These are phyloP conservation scores for Dothiorella sarmentorum DNA, from an alignment of 2,329 filamentous ascomycete genomes.

Conservation along the genomic window DNA sequence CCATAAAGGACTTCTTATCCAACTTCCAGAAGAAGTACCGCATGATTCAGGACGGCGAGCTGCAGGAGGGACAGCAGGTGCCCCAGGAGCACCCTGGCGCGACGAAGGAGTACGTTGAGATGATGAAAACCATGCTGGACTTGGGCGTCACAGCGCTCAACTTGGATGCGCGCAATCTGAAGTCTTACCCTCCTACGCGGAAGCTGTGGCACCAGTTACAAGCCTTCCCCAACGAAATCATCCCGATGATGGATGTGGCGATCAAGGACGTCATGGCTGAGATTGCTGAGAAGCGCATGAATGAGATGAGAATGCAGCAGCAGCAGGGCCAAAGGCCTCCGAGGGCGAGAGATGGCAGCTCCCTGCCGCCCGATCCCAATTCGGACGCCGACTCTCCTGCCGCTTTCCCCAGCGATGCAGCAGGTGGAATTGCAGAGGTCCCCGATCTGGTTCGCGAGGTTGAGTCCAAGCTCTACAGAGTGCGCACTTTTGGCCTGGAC, in stretches of 20 bases:
- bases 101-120: slow-evolving; percentile 77
- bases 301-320: slow-evolving; percentile 59
- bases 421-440: slow-evolving; percentile 49
- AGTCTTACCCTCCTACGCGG: slow-evolving; percentile 84
- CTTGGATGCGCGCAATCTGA: slow-evolving; percentile 82
- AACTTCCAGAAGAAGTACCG: slow-evolving; percentile 94
- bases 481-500: slow-evolving; percentile 85
- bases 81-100: slow-evolving; percentile 66
- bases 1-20: slow-evolving; percentile 87
- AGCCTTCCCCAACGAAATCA: slow-evolving; percentile 91
- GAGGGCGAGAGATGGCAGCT: slow-evolving; percentile 58
- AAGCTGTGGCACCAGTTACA: slow-evolving; percentile 96
- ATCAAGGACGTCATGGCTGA: slow-evolving; percentile 93
- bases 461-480: slow-evolving; percentile 74
- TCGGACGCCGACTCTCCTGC: slow-evolving; percentile 61
- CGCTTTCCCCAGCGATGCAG: slow-evolving; percentile 29
- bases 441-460: slow-evolving; percentile 75
- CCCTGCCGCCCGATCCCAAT: slow-evolving; percentile 72
- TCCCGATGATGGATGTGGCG: slow-evolving; percentile 92
- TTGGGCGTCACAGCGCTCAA: slow-evolving; percentile 82
- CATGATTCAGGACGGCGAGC: slow-evolving; percentile 81
- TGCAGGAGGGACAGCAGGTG: slow-evolving; percentile 67
- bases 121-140: slow-evolving; percentile 86
- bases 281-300: slow-evolving; percentile 75
- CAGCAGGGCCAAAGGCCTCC: slow-evolving; percentile 43